Percentiles rank a stretch among this genome's conserved stretches.
Evolutionary conservation across 805 yeast genomes (phyloP).

Genomic region (Candida qinlingensis): DNA sequence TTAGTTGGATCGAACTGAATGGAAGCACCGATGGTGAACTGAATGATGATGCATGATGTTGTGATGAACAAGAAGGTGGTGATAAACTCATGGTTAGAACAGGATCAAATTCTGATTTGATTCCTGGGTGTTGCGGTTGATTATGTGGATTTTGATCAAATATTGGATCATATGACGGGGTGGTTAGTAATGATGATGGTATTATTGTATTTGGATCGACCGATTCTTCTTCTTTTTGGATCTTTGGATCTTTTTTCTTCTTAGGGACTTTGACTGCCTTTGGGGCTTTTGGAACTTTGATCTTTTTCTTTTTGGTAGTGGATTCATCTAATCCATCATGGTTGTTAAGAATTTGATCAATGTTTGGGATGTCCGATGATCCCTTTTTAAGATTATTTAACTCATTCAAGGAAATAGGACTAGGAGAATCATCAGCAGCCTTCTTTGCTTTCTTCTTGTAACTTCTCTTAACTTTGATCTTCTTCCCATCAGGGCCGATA

Average conservation of each 20-base stretch:
- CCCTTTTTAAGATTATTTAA: background rate
- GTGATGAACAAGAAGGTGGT: background rate
- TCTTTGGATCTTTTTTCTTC: background rate
- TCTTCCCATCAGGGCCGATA: slow-evolving; percentile 8
- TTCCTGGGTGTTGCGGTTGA: background rate
- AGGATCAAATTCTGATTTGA: background rate
- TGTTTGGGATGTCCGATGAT: slow-evolving; percentile 4
- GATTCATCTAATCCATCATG: background rate
- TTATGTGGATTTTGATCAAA: background rate
- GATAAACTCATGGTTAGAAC: background rate
- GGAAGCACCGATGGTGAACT: background rate
- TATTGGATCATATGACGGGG: background rate
- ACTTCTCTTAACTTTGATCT: slow-evolving; percentile 7
- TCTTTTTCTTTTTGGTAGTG: background rate
- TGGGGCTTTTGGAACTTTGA: background rate
- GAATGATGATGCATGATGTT: background rate
- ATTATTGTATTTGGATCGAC: background rate
- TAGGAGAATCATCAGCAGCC: slow-evolving; percentile 18
- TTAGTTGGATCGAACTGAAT: background rate
- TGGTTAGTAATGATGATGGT: background rate
- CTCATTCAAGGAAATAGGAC: slow-evolving; percentile 17
- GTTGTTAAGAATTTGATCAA: slow-evolving; percentile 7
- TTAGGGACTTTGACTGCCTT: background rate
- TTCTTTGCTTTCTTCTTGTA: slow-evolving; percentile 6
- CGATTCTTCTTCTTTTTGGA: background rate